Conservation (phyloP, 805 yeast genomes). For the Cyberlindnera suaveolens region DNA sequence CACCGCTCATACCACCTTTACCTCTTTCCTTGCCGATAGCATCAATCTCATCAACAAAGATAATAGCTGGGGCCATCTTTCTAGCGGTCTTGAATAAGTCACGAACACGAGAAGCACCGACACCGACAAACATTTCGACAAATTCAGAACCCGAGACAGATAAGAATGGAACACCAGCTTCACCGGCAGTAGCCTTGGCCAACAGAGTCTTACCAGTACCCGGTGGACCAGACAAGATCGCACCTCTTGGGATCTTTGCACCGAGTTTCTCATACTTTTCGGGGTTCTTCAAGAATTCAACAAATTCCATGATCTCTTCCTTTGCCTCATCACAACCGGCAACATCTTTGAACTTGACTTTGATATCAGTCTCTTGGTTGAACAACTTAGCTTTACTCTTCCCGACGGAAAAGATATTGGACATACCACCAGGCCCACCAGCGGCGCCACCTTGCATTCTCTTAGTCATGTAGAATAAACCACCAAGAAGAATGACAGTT, state of each 20-base stretch:
- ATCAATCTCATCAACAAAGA: slow-evolving; percentile 92
- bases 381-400: slow-evolving; percentile 75
- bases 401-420: slow-evolving; percentile 72
- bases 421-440: slow-evolving; percentile 46
- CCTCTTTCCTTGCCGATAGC: slow-evolving; percentile 88
- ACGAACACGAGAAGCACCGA: slow-evolving; percentile 92
- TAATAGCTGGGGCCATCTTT: slow-evolving; percentile 83
- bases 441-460: slow-evolving; percentile 36
- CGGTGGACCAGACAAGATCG: slow-evolving; percentile 90
- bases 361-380: slow-evolving; percentile 78
- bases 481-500: slow-evolving; percentile 74
- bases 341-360: slow-evolving; percentile 78
- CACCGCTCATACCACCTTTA: slow-evolving; percentile 68
- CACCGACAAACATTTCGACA: slow-evolving; percentile 97
- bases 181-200: slow-evolving; percentile 96
- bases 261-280: slow-evolving; percentile 80
- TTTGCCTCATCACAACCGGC: slow-evolving; percentile 96
- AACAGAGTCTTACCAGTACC: slow-evolving; percentile 94
- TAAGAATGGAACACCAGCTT: slow-evolving; percentile 89
- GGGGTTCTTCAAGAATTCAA: slow-evolving; percentile 81
- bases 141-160: slow-evolving; percentile 92
- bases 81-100: slow-evolving; percentile 87
- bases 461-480: slow-evolving; percentile 41
- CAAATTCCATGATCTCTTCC: slow-evolving; percentile 94
- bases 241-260: slow-evolving; percentile 94